Evolutionary conservation across 768 basidiomycete species (phyloP).

Genomic region (Chlorophyllum brunneum): DNA sequence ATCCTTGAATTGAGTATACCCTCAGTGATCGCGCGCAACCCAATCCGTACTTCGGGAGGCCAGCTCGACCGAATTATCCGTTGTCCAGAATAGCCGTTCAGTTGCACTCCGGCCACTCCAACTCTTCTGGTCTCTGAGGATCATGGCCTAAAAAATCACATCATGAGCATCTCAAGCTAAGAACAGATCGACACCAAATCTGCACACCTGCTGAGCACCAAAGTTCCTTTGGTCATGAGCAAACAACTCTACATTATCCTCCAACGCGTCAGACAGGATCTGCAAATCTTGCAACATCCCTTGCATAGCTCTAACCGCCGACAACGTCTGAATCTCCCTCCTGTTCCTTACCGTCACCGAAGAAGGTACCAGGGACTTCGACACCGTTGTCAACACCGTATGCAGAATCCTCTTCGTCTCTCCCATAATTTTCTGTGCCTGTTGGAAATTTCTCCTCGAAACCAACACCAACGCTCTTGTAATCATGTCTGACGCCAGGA

Average conservation of each 20-base stretch:
- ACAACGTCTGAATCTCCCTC: slow-evolving; percentile 70
- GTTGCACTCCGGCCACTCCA: slow-evolving; percentile 92
- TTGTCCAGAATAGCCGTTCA: slow-evolving; percentile 90
- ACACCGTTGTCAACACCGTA: slow-evolving; percentile 83
- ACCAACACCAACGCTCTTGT: slow-evolving; percentile 91
- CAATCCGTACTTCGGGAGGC: slow-evolving; percentile 83
- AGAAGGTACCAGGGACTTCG: slow-evolving; percentile 61
- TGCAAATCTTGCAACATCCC: slow-evolving; percentile 87
- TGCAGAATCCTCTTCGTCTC: slow-evolving; percentile 92
- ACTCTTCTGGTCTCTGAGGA: slow-evolving; percentile 91
- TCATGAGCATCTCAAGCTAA: neutral
- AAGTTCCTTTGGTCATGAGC: slow-evolving; percentile 93
- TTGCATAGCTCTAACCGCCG: slow-evolving; percentile 77
- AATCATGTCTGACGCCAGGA: slow-evolving; percentile 96
- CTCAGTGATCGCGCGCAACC: slow-evolving; percentile 62
- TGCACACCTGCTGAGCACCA: slow-evolving; percentile 88
- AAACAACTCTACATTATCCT: slow-evolving; percentile 89
- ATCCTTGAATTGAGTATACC: neutral
- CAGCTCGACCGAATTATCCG: slow-evolving; percentile 86
- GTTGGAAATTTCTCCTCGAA: slow-evolving; percentile 83
- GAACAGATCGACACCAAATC: neutral
- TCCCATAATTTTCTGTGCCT: slow-evolving; percentile 85
- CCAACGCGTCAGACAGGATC: slow-evolving; percentile 78
- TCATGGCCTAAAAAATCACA: slow-evolving; percentile 70
- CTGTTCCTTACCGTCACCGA: slow-evolving; percentile 52